Percentiles rank a stretch among this genome's conserved stretches.
Conservation (phyloP, 768 basidiomycete species). For the Boletus sensibilis region DNA sequence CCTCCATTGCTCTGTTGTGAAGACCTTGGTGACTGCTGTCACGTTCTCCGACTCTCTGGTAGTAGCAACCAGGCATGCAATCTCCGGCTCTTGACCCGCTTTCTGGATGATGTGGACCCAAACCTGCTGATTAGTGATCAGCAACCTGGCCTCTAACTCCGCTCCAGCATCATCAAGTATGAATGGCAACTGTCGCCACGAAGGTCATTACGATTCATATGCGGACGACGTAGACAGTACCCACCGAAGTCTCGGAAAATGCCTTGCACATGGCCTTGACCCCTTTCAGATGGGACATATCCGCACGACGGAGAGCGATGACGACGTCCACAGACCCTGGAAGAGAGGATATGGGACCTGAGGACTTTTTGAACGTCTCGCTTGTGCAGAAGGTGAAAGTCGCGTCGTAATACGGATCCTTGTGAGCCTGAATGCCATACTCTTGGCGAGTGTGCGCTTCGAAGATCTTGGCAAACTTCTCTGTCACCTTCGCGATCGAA, state of each 20-base stretch:
- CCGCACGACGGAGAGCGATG: conserved; percentile 36
- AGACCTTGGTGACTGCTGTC: conserved; percentile 73
- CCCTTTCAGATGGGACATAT: conserved; percentile 24
- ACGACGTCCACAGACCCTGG: conserved; percentile 4
- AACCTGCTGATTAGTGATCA: conserved; percentile 47
- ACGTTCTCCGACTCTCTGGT: conserved; percentile 58
- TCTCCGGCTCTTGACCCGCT: conserved; percentile 28
- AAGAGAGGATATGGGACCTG: not conserved
- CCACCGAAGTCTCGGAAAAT: conserved; percentile 62
- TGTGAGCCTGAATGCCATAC: conserved; percentile 22
- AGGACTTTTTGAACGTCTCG: conserved; percentile 33
- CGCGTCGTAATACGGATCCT: conserved; percentile 60
- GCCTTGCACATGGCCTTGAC: conserved; percentile 49
- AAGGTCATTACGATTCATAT: not conserved
- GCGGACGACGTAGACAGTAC: conserved; percentile 17
- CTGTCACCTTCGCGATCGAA: conserved; percentile 47
- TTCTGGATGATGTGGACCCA: conserved; percentile 57
- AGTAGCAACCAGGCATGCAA: conserved; percentile 69
- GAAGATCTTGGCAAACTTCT: conserved; percentile 45
- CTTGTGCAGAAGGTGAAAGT: conserved; percentile 55
- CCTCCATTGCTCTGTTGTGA: conserved; percentile 54
- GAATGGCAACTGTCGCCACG: conserved; percentile 51
- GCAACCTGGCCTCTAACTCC: conserved; percentile 44
- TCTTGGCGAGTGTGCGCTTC: conserved; percentile 34
- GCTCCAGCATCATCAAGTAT: conserved; percentile 43